These are phyloP conservation scores for Exophiala sp. DNA, from an alignment of 2,329 filamentous ascomycete genomes.

Conservation along the genomic window DNA sequence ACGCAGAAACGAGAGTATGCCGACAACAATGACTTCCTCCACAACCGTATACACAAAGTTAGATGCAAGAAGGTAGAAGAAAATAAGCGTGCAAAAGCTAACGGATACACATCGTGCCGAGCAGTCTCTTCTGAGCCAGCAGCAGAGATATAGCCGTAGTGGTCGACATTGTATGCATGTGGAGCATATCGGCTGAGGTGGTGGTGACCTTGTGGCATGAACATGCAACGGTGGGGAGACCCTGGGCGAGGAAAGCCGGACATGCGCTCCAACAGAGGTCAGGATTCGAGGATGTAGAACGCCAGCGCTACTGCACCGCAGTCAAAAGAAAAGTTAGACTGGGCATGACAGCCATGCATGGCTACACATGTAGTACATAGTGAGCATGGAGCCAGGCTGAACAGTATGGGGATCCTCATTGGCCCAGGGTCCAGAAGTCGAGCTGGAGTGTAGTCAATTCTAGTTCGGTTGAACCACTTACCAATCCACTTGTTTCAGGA, in stretches of 20 bases:
- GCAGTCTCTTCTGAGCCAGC: background rate
- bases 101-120: slow-evolving; percentile 2
- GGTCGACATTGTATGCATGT: background rate
- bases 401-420: background rate
- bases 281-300: background rate
- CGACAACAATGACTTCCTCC: background rate
- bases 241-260: background rate
- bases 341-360: background rate
- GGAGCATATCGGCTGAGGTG: background rate
- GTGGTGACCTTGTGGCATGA: background rate
- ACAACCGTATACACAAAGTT: background rate
- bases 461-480: background rate
- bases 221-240: background rate
- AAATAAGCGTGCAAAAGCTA: background rate
- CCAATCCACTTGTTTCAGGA: slow-evolving; percentile 1
- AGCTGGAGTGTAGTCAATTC: background rate
- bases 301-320: background rate
- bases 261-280: background rate
- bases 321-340: slow-evolving; percentile 1
- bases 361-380: background rate
- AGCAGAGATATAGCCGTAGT: background rate
- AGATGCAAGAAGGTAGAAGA: background rate
- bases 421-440: background rate
- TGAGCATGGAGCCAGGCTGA: background rate
- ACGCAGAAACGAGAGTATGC: background rate